phyloP scores from a whole-genome alignment of 2,329 filamentous ascomycete genomes.

The Lasiodiplodia gonubiensis region DNA sequence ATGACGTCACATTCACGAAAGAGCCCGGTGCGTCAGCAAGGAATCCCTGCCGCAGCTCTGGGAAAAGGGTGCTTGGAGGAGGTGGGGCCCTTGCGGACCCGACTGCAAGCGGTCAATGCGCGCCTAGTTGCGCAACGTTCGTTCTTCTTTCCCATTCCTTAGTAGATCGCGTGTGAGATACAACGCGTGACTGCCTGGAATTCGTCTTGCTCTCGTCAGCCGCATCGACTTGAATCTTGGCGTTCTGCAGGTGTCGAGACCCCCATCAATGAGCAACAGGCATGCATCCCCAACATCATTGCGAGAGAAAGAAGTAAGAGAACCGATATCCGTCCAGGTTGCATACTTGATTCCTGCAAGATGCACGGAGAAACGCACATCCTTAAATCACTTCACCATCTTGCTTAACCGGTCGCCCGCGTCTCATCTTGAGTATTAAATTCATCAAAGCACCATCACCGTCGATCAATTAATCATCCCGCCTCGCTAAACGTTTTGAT shows the following conservation, averaged over 20 bases:
- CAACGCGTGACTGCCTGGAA: not conserved
- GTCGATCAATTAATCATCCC: not conserved
- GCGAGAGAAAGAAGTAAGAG: not conserved
- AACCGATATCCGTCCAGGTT: slow-evolving; percentile 6
- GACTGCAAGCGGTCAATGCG: not conserved
- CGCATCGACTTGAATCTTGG: not conserved
- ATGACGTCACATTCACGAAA: slow-evolving; percentile 15
- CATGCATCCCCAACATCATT: not conserved
- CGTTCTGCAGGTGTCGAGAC: not conserved
- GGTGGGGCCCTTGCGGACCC: not conserved
- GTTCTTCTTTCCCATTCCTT: slow-evolving; percentile 3
- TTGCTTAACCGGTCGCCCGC: not conserved
- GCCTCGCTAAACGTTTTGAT: slow-evolving; percentile 7
- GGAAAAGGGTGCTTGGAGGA: not conserved
- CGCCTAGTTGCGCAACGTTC: not conserved
- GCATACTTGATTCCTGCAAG: slow-evolving; percentile 15
- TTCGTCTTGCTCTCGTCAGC: not conserved
- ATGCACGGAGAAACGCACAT: not conserved
- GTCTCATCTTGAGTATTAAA: slow-evolving; percentile 18
- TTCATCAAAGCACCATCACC: slow-evolving; percentile 1
- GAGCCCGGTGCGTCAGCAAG: not conserved
- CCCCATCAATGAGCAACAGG: not conserved
- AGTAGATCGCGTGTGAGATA: not conserved
- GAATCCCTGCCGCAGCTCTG: slow-evolving; percentile 10
- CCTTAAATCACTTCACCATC: not conserved